phyloP scores from a whole-genome alignment of 2,329 filamentous ascomycete species.

The Ceratocystis albifundus region DNA sequence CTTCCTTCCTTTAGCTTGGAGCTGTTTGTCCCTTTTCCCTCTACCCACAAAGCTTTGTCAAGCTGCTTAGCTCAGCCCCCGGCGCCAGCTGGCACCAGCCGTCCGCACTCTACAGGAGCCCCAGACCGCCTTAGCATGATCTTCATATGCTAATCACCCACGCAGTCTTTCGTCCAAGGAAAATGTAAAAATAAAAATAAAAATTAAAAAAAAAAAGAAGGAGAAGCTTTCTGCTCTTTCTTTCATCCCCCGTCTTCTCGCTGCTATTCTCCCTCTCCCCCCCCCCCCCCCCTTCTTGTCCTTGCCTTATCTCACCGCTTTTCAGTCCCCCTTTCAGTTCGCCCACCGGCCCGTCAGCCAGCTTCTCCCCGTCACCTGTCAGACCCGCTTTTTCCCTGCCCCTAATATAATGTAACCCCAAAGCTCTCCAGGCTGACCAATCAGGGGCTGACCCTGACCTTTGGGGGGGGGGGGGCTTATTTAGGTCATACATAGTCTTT shows the following conservation, averaged over 20 bases:
- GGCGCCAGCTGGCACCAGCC: background rate
- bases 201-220: slow-evolving; percentile 18
- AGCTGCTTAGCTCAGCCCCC: background rate
- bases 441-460: background rate
- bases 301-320: slow-evolving; percentile 4
- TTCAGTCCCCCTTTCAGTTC: background rate
- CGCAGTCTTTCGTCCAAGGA: background rate
- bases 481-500: too few relatives aligned
- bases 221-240: background rate
- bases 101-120: background rate
- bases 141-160: background rate
- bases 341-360: background rate
- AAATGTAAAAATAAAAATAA: too few relatives aligned
- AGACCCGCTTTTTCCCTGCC: background rate
- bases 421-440: background rate
- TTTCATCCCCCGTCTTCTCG: background rate
- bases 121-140: slow-evolving; percentile 3
- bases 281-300: background rate
- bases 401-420: background rate
- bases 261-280: too few relatives aligned
- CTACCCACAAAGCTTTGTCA: background rate
- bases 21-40: too few relatives aligned
- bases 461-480: too few relatives aligned
- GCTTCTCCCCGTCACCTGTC: background rate
- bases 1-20: background rate